Conservation (phyloP, 192 early-diverging fungal genomes). For the Spizellomyces punctatus region DNA sequence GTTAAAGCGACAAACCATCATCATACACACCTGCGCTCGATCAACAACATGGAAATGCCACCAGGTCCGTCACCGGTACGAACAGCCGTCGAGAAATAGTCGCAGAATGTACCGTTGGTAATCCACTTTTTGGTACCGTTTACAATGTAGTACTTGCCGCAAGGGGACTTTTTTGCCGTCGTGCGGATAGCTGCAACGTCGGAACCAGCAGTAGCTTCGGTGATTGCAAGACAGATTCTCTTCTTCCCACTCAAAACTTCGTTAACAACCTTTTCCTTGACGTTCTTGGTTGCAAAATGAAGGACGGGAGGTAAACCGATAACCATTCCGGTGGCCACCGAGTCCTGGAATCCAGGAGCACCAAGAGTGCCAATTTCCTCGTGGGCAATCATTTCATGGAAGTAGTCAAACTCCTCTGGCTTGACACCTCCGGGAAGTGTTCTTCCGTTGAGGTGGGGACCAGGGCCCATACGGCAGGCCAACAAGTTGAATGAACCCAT, state of each 20-base stretch:
- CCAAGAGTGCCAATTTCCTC: conserved; percentile 43
- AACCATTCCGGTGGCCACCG: conserved; percentile 36
- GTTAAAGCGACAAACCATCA: neutral
- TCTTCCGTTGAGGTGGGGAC: conserved; percentile 42
- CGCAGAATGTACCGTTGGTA: conserved; percentile 27
- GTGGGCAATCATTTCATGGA: conserved; percentile 53
- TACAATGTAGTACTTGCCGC: conserved; percentile 41
- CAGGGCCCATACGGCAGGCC: conserved; percentile 47
- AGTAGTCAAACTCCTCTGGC: conserved; percentile 58
- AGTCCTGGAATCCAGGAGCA: conserved; percentile 42
- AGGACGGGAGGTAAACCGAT: conserved; percentile 50
- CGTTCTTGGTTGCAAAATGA: conserved; percentile 36
- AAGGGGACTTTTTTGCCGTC: conserved; percentile 45
- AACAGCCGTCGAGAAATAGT: conserved; percentile 61
- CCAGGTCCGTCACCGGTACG: conserved; percentile 45
- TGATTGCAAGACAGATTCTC: conserved; percentile 49
- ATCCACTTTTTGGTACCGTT: conserved; percentile 65
- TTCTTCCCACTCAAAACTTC: conserved; percentile 47
- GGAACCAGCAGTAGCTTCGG: conserved; percentile 42
- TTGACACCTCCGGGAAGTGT: conserved; percentile 47
- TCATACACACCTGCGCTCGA: conserved; percentile 45
- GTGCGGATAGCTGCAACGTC: conserved; percentile 51
- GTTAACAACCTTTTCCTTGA: conserved; percentile 36
- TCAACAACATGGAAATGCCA: conserved; percentile 71
- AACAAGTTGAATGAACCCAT: conserved; percentile 37